phyloP scores from a whole-genome alignment of 805 yeast genomes.

The Candida coleopterorum region DNA sequence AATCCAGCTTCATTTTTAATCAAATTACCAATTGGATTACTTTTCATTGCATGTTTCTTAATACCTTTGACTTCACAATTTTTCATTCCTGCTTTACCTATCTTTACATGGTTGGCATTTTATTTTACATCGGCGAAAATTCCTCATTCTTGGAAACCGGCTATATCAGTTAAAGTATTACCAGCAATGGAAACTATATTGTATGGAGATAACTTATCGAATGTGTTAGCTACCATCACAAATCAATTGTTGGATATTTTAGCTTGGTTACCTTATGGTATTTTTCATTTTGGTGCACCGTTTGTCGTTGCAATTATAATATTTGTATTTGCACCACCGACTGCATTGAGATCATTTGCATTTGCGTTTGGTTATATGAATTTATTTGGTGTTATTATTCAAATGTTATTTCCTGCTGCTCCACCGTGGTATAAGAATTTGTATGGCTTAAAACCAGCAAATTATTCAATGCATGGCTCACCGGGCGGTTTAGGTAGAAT shows the following conservation, averaged over 20 bases:
- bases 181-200: constrained; percentile 91
- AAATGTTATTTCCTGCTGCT: constrained; percentile 85
- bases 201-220: constrained; percentile 86
- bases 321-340: constrained; percentile 90
- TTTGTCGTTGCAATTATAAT: constrained; percentile 75
- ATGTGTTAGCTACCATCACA: constrained; percentile 71
- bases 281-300: constrained; percentile 87
- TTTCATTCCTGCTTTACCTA: constrained; percentile 76
- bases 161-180: constrained; percentile 80
- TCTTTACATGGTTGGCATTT: constrained; percentile 79
- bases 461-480: constrained; percentile 86
- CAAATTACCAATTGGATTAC: constrained; percentile 35
- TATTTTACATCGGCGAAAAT: constrained; percentile 75
- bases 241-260: constrained; percentile 65
- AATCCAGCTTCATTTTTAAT: constrained; percentile 50
- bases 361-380: constrained; percentile 96
- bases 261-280: constrained; percentile 95
- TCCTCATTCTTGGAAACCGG: constrained; percentile 72
- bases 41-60: constrained; percentile 43
- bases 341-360: constrained; percentile 73
- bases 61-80: constrained; percentile 82
- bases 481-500: constrained; percentile 94
- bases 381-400: constrained; percentile 75
- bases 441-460: constrained; percentile 85
- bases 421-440: constrained; percentile 94